A percentile compares a stretch with the other conserved stretches of the same genome.
These are phyloP conservation scores for Aspergillus caelatus DNA, from an alignment of 2,329 filamentous ascomycete genomes.

Conservation along the genomic window DNA sequence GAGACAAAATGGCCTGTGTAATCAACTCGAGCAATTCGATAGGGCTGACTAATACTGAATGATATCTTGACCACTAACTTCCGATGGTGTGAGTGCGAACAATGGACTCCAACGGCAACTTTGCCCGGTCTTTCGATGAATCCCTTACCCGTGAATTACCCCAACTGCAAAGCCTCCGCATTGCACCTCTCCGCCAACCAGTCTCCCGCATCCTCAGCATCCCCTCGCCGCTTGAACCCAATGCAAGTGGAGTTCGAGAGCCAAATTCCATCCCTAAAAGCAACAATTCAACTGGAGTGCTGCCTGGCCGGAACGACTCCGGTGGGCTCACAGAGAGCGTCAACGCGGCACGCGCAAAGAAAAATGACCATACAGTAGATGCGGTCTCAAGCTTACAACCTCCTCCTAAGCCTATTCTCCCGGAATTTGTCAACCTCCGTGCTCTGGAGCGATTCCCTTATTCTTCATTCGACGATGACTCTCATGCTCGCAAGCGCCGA, in stretches of 20 bases:
- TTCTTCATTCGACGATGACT: constrained; percentile 43
- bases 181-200: constrained; percentile 52
- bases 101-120: constrained; percentile 36
- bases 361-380: constrained; percentile 34
- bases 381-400: constrained; percentile 37
- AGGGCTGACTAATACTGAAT: constrained; percentile 11
- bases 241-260: constrained; percentile 38
- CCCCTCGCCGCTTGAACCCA: constrained; percentile 51
- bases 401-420: constrained; percentile 44
- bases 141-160: constrained; percentile 45
- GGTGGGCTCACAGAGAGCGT: constrained; percentile 39
- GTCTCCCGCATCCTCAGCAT: constrained; percentile 44
- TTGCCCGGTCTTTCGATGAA: constrained; percentile 44
- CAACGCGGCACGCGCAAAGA: constrained; percentile 40
- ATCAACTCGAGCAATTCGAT: neutral
- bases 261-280: constrained; percentile 32
- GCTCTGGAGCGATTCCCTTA: constrained; percentile 49
- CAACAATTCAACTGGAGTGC: constrained; percentile 29
- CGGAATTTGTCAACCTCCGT: constrained; percentile 52
- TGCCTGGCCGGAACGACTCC: constrained; percentile 40
- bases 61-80: constrained; percentile 7
- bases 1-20: neutral
- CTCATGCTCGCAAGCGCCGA: constrained; percentile 46
- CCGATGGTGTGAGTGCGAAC: constrained; percentile 21
- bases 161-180: constrained; percentile 46